Percentiles rank a stretch among this genome's conserved stretches.
phyloP scores from a whole-genome alignment of 2,329 filamentous ascomycete species.

The Sclerotinia sclerotiorum region DNA sequence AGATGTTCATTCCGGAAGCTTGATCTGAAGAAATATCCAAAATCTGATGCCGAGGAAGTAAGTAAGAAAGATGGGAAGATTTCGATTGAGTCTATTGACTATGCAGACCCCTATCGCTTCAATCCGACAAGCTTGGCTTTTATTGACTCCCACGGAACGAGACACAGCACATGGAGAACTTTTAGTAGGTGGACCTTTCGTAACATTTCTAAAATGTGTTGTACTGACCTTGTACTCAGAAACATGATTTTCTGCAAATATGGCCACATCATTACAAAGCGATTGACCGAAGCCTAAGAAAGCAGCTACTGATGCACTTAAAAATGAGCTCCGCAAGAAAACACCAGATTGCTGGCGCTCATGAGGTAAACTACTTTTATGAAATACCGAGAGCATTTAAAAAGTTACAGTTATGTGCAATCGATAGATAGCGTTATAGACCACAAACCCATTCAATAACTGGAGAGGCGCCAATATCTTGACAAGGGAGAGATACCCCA shows the following conservation, averaged over 20 bases:
- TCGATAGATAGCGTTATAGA: background rate
- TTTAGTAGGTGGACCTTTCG: background rate
- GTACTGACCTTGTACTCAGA: background rate
- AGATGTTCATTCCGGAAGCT: background rate
- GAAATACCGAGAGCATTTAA: background rate
- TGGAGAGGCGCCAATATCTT: slow-evolving; percentile 6
- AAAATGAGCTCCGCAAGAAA: background rate
- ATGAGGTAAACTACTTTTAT: background rate
- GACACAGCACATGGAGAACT: background rate
- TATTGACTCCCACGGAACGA: background rate
- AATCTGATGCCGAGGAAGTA: background rate
- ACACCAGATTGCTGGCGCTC: slow-evolving; percentile 5
- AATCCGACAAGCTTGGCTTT: slow-evolving; percentile 7
- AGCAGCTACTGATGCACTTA: background rate
- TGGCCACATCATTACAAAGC: background rate
- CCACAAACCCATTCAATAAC: background rate
- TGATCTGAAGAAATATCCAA: slow-evolving; percentile 12
- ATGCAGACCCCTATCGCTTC: background rate
- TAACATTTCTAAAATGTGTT: background rate
- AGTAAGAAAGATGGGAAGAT: background rate
- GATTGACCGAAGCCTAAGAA: background rate
- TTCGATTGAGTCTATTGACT: background rate
- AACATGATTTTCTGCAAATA: slow-evolving; percentile 5
- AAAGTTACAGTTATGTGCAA: slow-evolving; percentile 1
- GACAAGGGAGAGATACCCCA: slow-evolving; percentile 9